phyloP scores from a whole-genome alignment of 2,329 filamentous ascomycete genomes.

The Alternaria tenuissima region DNA sequence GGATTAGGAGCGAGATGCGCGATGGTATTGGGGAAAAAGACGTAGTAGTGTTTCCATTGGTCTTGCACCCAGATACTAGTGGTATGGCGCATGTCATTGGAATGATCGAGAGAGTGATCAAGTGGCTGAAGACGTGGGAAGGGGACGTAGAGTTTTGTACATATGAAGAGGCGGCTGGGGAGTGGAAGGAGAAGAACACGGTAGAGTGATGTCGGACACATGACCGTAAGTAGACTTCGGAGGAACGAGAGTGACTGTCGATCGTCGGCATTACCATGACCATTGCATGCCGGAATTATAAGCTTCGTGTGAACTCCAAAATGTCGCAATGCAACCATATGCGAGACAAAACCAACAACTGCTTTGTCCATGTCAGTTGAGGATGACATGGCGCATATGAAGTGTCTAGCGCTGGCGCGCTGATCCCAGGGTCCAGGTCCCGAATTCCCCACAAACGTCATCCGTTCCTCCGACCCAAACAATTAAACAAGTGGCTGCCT shows the following conservation, averaged over 20 bases:
- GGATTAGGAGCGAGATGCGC: conserved; percentile 53
- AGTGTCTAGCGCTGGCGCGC: background rate
- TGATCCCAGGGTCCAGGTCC: conserved; percentile 15
- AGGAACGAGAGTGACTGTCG: background rate
- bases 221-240: background rate
- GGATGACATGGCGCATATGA: background rate
- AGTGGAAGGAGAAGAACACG: conserved; percentile 47
- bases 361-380: background rate
- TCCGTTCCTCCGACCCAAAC: conserved; percentile 13
- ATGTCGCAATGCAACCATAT: too few relatives aligned
- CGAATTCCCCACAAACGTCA: conserved; percentile 26
- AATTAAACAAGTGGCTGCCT: conserved; percentile 9
- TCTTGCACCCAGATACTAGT: conserved; percentile 67
- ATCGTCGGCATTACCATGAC: background rate
- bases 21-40: conserved; percentile 45
- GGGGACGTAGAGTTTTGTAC: conserved; percentile 57
- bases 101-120: conserved; percentile 62
- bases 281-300: too few relatives aligned
- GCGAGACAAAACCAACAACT: too few relatives aligned
- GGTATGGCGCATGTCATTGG: conserved; percentile 69
- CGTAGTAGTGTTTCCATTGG: conserved; percentile 59
- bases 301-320: too few relatives aligned
- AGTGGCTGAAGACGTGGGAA: conserved; percentile 59
- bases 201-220: background rate
- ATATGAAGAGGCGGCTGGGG: conserved; percentile 54